Percentiles rank a stretch among this genome's conserved stretches.
Evolutionary conservation across 2,329 filamentous ascomycete species (phyloP).

Genomic region (Fusarium agapanthi): DNA sequence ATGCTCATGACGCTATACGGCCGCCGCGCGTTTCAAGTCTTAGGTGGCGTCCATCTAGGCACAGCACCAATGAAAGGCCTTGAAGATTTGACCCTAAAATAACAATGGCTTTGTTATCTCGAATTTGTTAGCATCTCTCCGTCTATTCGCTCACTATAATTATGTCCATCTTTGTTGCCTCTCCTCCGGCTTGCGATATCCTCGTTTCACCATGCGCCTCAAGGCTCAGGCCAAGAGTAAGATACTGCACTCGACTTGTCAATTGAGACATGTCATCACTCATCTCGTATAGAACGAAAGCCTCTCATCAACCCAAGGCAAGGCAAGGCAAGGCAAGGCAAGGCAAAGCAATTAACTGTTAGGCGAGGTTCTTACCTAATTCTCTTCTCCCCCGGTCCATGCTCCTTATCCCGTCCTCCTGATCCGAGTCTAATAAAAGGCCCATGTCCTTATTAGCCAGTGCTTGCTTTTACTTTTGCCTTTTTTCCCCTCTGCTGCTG

Average conservation of each 20-base stretch:
- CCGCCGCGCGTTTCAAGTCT: slow-evolving; percentile 40
- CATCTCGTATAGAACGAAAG: slow-evolving; percentile 18
- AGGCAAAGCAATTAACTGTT: neutral
- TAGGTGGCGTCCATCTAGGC: slow-evolving; percentile 28
- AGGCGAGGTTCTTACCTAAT: neutral
- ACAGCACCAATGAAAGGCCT: slow-evolving; percentile 7
- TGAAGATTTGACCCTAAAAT: neutral
- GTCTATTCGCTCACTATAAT: slow-evolving; percentile 6
- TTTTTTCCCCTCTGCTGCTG: neutral
- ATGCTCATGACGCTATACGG: slow-evolving; percentile 13
- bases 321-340: neutral
- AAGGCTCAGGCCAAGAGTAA: neutral
- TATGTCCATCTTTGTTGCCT: neutral
- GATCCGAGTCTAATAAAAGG: slow-evolving; percentile 35
- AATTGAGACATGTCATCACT: slow-evolving; percentile 17
- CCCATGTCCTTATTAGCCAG: slow-evolving; percentile 18
- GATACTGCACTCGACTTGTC: slow-evolving; percentile 6
- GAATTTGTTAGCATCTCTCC: neutral
- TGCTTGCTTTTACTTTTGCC: neutral
- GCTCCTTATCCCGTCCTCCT: slow-evolving; percentile 23
- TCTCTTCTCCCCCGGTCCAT: slow-evolving; percentile 8
- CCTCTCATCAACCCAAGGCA: neutral
- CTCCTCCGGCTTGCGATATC: neutral
- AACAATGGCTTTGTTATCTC: slow-evolving; percentile 21
- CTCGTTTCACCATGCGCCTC: slow-evolving; percentile 21